Conservation (phyloP, 108 stramenopile species). For the Cyclotella choctawhatcheeana region DNA sequence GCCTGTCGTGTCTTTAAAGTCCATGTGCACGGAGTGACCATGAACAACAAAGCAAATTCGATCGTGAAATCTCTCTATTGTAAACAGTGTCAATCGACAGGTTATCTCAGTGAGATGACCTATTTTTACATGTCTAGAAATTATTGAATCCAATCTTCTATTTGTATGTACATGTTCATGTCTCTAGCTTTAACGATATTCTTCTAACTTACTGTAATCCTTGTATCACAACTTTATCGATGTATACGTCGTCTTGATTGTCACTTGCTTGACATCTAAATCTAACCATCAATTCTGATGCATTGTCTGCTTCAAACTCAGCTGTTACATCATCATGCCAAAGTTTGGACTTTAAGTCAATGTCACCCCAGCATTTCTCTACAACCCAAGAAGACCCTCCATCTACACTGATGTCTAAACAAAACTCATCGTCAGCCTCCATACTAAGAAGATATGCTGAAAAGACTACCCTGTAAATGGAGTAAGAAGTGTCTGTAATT, state of each 20-base stretch:
- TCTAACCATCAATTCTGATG: not conserved
- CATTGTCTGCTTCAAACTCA: slow-evolving; percentile 14
- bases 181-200: too few species aligned
- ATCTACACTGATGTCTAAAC: slow-evolving; percentile 21
- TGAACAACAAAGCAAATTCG: too few species aligned
- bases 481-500: slow-evolving; percentile 11
- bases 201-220: not conserved
- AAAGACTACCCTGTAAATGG: slow-evolving; percentile 13
- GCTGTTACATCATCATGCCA: slow-evolving; percentile 31
- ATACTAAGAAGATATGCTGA: slow-evolving; percentile 9
- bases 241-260: slow-evolving; percentile 19
- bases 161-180: too few species aligned
- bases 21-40: too few species aligned
- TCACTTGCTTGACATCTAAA: slow-evolving; percentile 3
- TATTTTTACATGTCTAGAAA: not conserved
- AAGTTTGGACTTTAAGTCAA: slow-evolving; percentile 2
- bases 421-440: slow-evolving; percentile 24
- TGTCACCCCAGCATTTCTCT: slow-evolving; percentile 20
- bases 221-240: slow-evolving; percentile 20
- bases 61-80: too few species aligned
- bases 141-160: not conserved
- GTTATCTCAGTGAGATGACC: too few species aligned
- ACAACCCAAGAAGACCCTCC: slow-evolving; percentile 11
- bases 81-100: too few species aligned
- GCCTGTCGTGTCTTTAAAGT: too few species aligned